Percentiles rank a stretch among this genome's conserved stretches.
Conservation (phyloP, 768 basidiomycete genomes). For the Mycena albidolilacea region DNA sequence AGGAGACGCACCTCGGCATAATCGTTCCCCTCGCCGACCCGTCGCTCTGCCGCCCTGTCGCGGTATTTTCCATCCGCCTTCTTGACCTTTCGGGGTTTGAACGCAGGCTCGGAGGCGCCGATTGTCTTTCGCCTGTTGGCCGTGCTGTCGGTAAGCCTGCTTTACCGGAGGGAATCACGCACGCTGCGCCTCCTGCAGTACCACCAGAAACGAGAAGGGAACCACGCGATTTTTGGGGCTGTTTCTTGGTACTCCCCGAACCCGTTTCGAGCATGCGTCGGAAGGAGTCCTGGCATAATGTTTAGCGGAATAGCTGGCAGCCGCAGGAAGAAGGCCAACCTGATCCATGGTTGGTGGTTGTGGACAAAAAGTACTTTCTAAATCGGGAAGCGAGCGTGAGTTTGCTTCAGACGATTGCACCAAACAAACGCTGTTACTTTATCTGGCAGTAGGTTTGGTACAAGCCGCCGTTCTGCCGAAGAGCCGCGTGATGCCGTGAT, state of each 20-base stretch:
- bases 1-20: constrained; percentile 72
- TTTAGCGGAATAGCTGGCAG: neutral
- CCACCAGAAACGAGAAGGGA: constrained; percentile 47
- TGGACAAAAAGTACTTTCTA: too few species aligned
- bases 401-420: too few species aligned
- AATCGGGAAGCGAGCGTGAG: too few species aligned
- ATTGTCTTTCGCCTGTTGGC: constrained; percentile 60
- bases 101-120: constrained; percentile 71
- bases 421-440: too few species aligned
- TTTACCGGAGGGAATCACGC: constrained; percentile 33
- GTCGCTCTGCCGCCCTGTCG: constrained; percentile 83
- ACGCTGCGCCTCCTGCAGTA: constrained; percentile 47
- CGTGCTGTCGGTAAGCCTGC: constrained; percentile 13
- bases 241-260: constrained; percentile 40
- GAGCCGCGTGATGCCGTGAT: too few species aligned
- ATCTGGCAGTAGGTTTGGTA: too few species aligned
- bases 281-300: constrained; percentile 69
- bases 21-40: constrained; percentile 77
- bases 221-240: constrained; percentile 48
- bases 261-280: constrained; percentile 62
- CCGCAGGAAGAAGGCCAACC: constrained; percentile 39
- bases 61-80: constrained; percentile 73
- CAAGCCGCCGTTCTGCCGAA: too few species aligned
- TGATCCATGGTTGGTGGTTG: constrained; percentile 50
- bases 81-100: constrained; percentile 88